Evolutionary conservation across 352 stramenopile species (phyloP), one percentile per base, ranked within the genome.

Genomic region (Globisporangium okanoganense): DNA sequence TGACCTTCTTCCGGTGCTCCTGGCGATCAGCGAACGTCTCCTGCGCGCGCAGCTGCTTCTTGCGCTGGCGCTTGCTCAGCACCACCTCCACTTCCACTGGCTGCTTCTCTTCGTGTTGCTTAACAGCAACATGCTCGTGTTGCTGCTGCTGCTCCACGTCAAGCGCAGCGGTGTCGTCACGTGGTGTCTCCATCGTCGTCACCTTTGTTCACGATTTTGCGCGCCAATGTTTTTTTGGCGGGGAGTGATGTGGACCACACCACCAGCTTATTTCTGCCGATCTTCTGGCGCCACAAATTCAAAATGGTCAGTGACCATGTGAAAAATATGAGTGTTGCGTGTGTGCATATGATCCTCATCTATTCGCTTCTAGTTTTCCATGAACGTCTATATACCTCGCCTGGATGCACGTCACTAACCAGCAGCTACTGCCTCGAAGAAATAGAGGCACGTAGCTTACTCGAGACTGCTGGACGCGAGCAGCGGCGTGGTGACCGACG

Each of bases 381-480:
- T 41, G 36, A n/a, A 41, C 12, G 38, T 44, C 38, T 44, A 44
- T 44, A 44, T 10, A 44, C 38, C 36, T n/a, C 36, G n/a, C 14
- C 36, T n/a, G 36, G 36, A 43, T 14, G 36, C 36, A 14, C 14
- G 7, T 7, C 3, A n/a, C 10, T 13, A 13, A n/a, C 38, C 16
- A 44, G 16, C 38, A 44, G 5, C 3, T 44, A 44, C 29, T 33
- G 29, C 29, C 29, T 7, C 3, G 6, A 7, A 33, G 29, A 33
- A 38, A 54, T 40, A 40, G 16, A 25, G 48, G 14, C 38, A 18
- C 38, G 3, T 22, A 24, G 1, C 25, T 40, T 82, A 78, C 65
- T 82, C 69, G 38, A 85, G 53, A 44, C 69, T 88, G 63, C 81
- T 90, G 38, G 84, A 91, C 18, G 79, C 84, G 18, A 93, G 76